phyloP scores from a whole-genome alignment of 805 yeast species.

The Priceomyces carsonii region DNA sequence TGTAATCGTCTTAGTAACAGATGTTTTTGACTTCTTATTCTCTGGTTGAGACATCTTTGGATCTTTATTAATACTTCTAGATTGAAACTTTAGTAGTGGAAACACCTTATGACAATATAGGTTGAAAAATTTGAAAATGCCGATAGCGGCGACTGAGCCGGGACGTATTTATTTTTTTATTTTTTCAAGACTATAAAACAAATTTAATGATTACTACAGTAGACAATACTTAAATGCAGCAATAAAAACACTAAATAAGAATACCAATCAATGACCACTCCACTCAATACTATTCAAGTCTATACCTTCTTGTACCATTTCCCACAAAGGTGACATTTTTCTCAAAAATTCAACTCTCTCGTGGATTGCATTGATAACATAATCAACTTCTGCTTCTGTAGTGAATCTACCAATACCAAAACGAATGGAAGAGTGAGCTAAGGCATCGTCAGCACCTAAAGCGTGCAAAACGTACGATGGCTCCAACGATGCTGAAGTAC shows the following conservation, averaged over 20 bases:
- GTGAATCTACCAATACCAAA: slow-evolving; percentile 97
- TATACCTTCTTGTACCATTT: slow-evolving; percentile 98
- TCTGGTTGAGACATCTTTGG: slow-evolving; percentile 19
- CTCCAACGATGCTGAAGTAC: slow-evolving; percentile 97
- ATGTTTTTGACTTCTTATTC: slow-evolving; percentile 15
- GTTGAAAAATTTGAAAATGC: slow-evolving; percentile 7
- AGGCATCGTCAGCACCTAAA: slow-evolving; percentile 95
- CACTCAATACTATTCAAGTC: slow-evolving; percentile 92
- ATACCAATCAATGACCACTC: slow-evolving; percentile 78
- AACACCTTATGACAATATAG: no score
- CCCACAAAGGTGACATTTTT: slow-evolving; percentile 95
- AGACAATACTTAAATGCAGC: no score
- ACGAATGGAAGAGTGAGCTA: slow-evolving; percentile 97
- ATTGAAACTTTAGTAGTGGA: neutral
- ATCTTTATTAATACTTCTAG: slow-evolving; percentile 1
- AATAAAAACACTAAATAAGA: neutral
- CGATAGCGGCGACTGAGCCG: slow-evolving; percentile 9
- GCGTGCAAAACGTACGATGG: slow-evolving; percentile 97
- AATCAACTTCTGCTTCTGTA: slow-evolving; percentile 93
- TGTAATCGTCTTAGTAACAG: slow-evolving; percentile 65
- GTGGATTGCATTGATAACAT: slow-evolving; percentile 83
- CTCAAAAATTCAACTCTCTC: slow-evolving; percentile 90
- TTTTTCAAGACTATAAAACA: no score
- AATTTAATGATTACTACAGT: no score
- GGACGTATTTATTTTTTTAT: no score